phyloP scores from a whole-genome alignment of 208 protist species.

The Acanthamoeba sp. region DNA sequence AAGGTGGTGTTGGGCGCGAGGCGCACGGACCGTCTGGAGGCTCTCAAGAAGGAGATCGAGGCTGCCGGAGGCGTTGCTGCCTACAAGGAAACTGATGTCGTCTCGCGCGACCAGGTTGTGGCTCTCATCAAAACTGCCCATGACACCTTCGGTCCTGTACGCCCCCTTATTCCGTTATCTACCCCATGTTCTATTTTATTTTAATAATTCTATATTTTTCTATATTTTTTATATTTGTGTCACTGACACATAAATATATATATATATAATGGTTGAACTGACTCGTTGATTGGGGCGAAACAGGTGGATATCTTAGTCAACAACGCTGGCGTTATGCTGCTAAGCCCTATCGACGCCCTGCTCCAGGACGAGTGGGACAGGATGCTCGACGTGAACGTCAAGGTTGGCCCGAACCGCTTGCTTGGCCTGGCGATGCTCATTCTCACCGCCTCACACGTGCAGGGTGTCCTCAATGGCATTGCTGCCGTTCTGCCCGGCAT shows the following conservation, averaged over 20 bases:
- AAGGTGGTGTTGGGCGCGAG: conserved; percentile 34
- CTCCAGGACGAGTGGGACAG: conserved; percentile 40
- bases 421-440: neutral
- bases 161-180: neutral
- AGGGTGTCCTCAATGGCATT: conserved; percentile 51
- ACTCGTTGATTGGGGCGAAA: neutral
- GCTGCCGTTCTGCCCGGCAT: conserved; percentile 41
- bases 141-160: conserved; percentile 16
- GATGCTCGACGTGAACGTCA: conserved; percentile 60
- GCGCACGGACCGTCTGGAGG: conserved; percentile 40
- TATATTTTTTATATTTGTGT: neutral
- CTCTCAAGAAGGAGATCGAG: conserved; percentile 44
- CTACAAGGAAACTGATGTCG: conserved; percentile 41
- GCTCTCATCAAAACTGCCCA: conserved; percentile 21
- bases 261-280: neutral
- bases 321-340: conserved; percentile 34
- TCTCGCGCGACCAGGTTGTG: neutral
- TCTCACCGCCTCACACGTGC: neutral
- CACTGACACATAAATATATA: too few relatives aligned
- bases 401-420: neutral
- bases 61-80: neutral
- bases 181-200: neutral
- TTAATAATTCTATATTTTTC: neutral
- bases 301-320: conserved; percentile 49
- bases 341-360: conserved; percentile 1